phyloP scores from a whole-genome alignment of 2,329 filamentous ascomycete species.

The Aureobasidium namibiae region DNA sequence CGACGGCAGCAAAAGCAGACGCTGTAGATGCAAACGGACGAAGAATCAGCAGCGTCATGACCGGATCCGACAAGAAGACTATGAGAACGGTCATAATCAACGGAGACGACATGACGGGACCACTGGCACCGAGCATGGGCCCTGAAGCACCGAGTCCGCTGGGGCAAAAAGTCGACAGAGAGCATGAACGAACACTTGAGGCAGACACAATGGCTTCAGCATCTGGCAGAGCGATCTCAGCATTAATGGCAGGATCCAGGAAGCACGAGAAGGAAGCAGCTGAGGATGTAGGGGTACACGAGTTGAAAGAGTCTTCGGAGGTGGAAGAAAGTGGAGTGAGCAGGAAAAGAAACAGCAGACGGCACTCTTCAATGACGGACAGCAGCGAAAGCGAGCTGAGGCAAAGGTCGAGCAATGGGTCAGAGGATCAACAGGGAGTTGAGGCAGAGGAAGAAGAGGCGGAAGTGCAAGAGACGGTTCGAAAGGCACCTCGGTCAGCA shows the following conservation, averaged over 20 bases:
- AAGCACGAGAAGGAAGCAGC: not conserved
- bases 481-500: slow-evolving; percentile 25
- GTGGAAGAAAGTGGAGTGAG: not conserved
- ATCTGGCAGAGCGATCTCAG: slow-evolving; percentile 13
- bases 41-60: not conserved
- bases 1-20: slow-evolving; percentile 38
- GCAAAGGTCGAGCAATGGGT: not conserved
- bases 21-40: slow-evolving; percentile 26
- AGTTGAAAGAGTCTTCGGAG: slow-evolving; percentile 25
- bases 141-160: slow-evolving; percentile 18
- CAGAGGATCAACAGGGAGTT: not conserved
- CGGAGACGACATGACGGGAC: slow-evolving; percentile 21
- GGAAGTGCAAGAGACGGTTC: slow-evolving; percentile 17
- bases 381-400: not conserved
- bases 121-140: not conserved
- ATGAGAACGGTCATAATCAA: slow-evolving; percentile 21
- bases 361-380: slow-evolving; percentile 12
- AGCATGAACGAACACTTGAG: slow-evolving; percentile 9
- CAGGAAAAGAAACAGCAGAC: slow-evolving; percentile 6
- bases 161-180: slow-evolving; percentile 13
- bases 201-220: not conserved
- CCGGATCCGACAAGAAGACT: not conserved
- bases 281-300: slow-evolving; percentile 26
- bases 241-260: slow-evolving; percentile 13
- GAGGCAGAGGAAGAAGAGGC: slow-evolving; percentile 4